Evolutionary conservation across 495 filamentous ascomycete species (phyloP).

Genomic region (Friedmanniomyces simplex): DNA sequence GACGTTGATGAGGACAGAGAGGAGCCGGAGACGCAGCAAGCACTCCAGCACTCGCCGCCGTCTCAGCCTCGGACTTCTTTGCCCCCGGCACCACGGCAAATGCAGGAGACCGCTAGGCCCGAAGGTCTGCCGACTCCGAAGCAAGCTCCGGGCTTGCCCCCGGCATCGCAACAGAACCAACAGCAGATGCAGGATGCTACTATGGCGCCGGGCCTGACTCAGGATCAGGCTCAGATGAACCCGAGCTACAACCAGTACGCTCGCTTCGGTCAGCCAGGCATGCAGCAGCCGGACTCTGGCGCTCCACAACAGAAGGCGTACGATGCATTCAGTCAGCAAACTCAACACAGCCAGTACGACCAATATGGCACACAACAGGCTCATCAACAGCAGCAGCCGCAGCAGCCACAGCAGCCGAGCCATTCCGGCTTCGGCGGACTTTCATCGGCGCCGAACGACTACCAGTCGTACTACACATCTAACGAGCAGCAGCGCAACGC

Average conservation of each 20-base stretch:
- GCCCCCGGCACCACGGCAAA: slow-evolving; percentile 53
- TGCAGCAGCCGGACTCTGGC: slow-evolving; percentile 43
- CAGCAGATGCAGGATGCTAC: slow-evolving; percentile 30
- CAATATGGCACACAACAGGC: slow-evolving; percentile 40
- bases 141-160: slow-evolving; percentile 40
- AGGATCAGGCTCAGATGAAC: slow-evolving; percentile 13
- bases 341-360: slow-evolving; percentile 46
- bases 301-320: slow-evolving; percentile 69
- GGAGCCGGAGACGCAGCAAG: slow-evolving; percentile 86
- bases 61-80: slow-evolving; percentile 83
- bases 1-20: slow-evolving; percentile 92
- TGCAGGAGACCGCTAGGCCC: slow-evolving; percentile 16
- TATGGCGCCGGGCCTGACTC: slow-evolving; percentile 8
- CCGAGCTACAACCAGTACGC: slow-evolving; percentile 51
- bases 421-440: slow-evolving; percentile 44
- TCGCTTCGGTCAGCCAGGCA: slow-evolving; percentile 52
- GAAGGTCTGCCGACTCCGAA: slow-evolving; percentile 31
- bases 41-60: slow-evolving; percentile 87
- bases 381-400: slow-evolving; percentile 35
- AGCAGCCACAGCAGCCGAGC: slow-evolving; percentile 34
- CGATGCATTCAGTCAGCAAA: slow-evolving; percentile 76
- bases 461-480: slow-evolving; percentile 77
- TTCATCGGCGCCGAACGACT: slow-evolving; percentile 69
- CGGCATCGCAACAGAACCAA: slow-evolving; percentile 32
- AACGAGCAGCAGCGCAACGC: slow-evolving; percentile 63